Evolutionary conservation across 768 basidiomycete species (phyloP).

Genomic region (Dentipellis sp.): DNA sequence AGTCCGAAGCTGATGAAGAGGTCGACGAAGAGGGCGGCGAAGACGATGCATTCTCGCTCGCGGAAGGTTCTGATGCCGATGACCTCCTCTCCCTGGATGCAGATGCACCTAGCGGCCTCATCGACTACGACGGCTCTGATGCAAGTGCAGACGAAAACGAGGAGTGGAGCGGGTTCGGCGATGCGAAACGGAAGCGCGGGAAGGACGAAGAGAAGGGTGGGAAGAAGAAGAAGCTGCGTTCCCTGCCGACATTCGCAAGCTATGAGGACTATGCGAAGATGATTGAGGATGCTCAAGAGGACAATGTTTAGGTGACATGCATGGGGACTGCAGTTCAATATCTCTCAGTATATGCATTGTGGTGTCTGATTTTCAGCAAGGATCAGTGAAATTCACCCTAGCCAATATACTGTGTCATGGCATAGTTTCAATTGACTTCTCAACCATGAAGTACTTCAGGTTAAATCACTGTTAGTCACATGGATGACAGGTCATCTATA

Average conservation of each 20-base stretch:
- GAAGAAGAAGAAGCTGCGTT: slow-evolving; percentile 59
- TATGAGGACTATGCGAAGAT: slow-evolving; percentile 81
- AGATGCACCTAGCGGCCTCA: slow-evolving; percentile 45
- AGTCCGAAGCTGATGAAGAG: slow-evolving; percentile 17
- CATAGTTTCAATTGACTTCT: no score
- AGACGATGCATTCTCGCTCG: slow-evolving; percentile 35
- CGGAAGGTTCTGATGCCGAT: slow-evolving; percentile 63
- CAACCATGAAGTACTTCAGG: no score
- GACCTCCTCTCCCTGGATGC: slow-evolving; percentile 53
- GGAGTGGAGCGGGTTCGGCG: slow-evolving; percentile 47
- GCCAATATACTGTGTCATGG: no score
- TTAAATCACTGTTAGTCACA: no score
- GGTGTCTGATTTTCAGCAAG: no score
- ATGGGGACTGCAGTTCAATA: no score
- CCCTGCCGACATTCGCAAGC: slow-evolving; percentile 74
- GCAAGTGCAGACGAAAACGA: slow-evolving; percentile 32
- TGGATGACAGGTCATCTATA: no score
- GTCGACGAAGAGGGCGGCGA: slow-evolving; percentile 21
- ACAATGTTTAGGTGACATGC: slow-evolving; percentile 36
- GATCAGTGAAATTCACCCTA: no score
- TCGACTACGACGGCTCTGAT: slow-evolving; percentile 52
- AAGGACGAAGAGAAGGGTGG: slow-evolving; percentile 28
- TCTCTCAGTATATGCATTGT: no score
- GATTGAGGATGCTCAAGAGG: slow-evolving; percentile 74
- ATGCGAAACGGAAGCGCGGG: slow-evolving; percentile 35